Evolutionary conservation across 108 stramenopile genomes (phyloP), one percentile per base, ranked within the genome.

Genomic region (Nannochloropsis gaditana): DNA sequence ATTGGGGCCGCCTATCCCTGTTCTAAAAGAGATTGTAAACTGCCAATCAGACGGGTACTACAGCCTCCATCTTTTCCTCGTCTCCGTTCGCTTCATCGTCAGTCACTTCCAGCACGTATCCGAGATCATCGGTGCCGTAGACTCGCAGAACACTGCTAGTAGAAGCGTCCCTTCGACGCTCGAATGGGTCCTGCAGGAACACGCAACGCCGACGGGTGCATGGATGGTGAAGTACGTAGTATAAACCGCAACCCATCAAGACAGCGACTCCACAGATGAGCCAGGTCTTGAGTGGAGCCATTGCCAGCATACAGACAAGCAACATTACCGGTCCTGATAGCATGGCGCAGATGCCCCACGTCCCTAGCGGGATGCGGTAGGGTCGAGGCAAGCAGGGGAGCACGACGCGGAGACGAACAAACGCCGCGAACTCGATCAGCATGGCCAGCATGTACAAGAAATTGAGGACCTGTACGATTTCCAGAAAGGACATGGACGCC

Each of bases 401-500:
- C 43, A 87, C 84, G 17, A 93, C 85, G 11, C 97, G 93, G 17
- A 98, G 93, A 86, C 96, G 94, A 84, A 98, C 82, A 89, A 98
- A 98, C 1, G 97, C 97, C 42, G 91, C 93, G 89, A 95, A 96
- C 86, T 98, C 97, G 86, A 97, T 88, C 43, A 96, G 79, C 84
- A 96, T 89, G 2, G 95, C 87, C 19, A 96, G 50, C 19, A 92
- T 90, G 83, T 95, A 97, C 21, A 92, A 91, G 44, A 95, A 94
- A 88, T 98, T 98, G 84, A 96, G 91, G 90, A 98, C 94, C 86
- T 98, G 95, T 79, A 98, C 85, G 47, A 98, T 85, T 79, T 90
- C 88, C 84, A 91, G 91, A 86, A 97, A 95, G 47, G 89, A 82
- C 85, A 94, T 87, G 42, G 90, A 90, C 81, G 93, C 88, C 79